Evolutionary conservation across 768 basidiomycete species (phyloP).

Genomic region (Mycena polygramma): DNA sequence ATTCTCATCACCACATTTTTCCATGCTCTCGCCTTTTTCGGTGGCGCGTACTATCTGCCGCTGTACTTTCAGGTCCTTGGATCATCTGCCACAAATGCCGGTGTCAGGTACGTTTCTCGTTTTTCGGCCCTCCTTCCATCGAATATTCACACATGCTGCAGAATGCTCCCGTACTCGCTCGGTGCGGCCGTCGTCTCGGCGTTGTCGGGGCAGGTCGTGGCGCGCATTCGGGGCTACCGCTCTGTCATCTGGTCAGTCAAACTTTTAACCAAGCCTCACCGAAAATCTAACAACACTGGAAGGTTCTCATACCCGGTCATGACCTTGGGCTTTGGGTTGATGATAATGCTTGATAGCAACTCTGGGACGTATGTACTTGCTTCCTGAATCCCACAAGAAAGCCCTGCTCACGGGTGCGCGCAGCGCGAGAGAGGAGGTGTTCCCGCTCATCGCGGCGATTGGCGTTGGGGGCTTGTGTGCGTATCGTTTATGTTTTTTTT

Average conservation of each 20-base stretch:
- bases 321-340: conserved; percentile 77
- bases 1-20: conserved; percentile 70
- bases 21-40: conserved; percentile 76
- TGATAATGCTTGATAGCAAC: conserved; percentile 73
- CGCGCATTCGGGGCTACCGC: conserved; percentile 71
- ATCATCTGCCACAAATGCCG: conserved; percentile 77
- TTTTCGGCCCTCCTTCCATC: neutral
- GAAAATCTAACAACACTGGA: too few species aligned
- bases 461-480: conserved; percentile 69
- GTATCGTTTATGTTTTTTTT: conserved; percentile 57
- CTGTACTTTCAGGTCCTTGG: conserved; percentile 86
- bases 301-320: conserved; percentile 62
- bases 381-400: neutral
- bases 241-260: conserved; percentile 65
- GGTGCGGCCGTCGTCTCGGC: conserved; percentile 68
- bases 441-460: conserved; percentile 73
- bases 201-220: conserved; percentile 67
- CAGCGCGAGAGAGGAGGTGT: conserved; percentile 76
- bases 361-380: conserved; percentile 62
- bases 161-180: conserved; percentile 83
- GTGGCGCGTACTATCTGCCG: conserved; percentile 76
- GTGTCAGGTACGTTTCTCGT: conserved; percentile 63
- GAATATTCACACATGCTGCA: conserved; percentile 39
- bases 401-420: conserved; percentile 4
- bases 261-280: too few species aligned